Conservation (phyloP, 2,329 filamentous ascomycete species). For the Claviceps sp. region DNA sequence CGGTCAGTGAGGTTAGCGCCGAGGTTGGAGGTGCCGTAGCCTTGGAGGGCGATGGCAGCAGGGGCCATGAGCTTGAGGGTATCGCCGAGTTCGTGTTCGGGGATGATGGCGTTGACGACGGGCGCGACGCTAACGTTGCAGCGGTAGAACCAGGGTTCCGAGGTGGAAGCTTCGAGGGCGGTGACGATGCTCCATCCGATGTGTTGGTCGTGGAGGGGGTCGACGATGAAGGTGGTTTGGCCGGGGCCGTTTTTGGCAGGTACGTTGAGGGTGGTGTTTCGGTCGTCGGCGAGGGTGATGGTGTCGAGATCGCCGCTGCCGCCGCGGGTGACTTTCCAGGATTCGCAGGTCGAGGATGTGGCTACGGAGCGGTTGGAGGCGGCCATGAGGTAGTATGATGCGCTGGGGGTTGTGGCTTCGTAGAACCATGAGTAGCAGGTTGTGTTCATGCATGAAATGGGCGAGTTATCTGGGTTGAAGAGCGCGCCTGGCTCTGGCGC, state of each 20-base stretch:
- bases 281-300: conserved; percentile 16
- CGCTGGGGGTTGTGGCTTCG: conserved; percentile 14
- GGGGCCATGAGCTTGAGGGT: conserved; percentile 21
- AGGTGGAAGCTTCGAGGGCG: conserved; percentile 24
- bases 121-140: conserved; percentile 24
- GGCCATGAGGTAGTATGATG: conserved; percentile 10
- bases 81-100: conserved; percentile 22
- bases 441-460: conserved; percentile 20
- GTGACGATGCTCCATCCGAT: conserved; percentile 16
- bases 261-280: conserved; percentile 11
- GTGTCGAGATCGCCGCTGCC: conserved; percentile 16
- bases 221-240: conserved; percentile 25
- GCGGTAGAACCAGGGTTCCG: conserved; percentile 26
- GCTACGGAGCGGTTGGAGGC: conserved; percentile 22
- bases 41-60: conserved; percentile 26
- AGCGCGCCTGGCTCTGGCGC: conserved; percentile 18
- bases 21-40: conserved; percentile 17
- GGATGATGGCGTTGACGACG: conserved; percentile 21
- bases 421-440: conserved; percentile 24
- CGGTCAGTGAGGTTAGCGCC: conserved; percentile 11
- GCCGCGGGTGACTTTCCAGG: conserved; percentile 17
- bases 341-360: conserved; percentile 16
- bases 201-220: conserved; percentile 12
- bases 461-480: conserved; percentile 15
- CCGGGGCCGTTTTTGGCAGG: conserved; percentile 17